Base-by-base conservation (phyloP, 2,329 filamentous ascomycete genomes). In the Monosporascus sp. region DNA sequence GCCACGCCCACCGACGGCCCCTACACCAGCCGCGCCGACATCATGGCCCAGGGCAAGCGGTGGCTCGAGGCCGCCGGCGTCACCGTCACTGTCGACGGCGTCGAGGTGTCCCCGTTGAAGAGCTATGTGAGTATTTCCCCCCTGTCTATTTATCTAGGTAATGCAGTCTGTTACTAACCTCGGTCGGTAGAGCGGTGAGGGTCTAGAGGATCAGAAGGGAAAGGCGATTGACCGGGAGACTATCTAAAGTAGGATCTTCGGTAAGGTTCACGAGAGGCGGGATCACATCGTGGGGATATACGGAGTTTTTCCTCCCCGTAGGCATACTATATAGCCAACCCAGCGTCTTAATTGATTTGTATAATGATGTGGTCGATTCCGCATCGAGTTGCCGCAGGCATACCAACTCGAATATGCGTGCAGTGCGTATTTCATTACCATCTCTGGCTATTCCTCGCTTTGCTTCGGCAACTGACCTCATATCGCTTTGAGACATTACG, bases 61-160 rank as follows among this genome's bases (percentile, higher is more conserved):
- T 99, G 94, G 92, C 76, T 89, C 48, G 76, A 90, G 71, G 84
- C 82, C 52, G 90, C 87, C 7, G 94, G 93, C 47, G 91, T 84
- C 25, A 80, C 80, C 8, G 84, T 97, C 41, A 83, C 56, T 5
- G 78, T 80, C 15, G 75, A 76, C 37, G 93, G 94, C 38, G 80
- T 99, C 37, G 94, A 99, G 71, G 84, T 99, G 18, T 96, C 91
- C 51, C 94, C 94, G 38, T 76, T 96, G 64, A 88, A 95, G 68
- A 97, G 91, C 82, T 99, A 99, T 69, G 91, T 95, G 83, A 84
- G 90, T 88, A 50, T 41, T 50, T 15, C 22, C 37, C 46, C 14
- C 45, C 6, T 45, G 14, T 35, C 11, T 14, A 35, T 5, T 35
- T 35, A 35, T 41, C n/a, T 20, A 25, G 15, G n/a, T 39, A 45